Evolutionary conservation across 2,329 filamentous ascomycete species (phyloP), one percentile per base, ranked within the genome.

Genomic region (Myriangium duriaei): DNA sequence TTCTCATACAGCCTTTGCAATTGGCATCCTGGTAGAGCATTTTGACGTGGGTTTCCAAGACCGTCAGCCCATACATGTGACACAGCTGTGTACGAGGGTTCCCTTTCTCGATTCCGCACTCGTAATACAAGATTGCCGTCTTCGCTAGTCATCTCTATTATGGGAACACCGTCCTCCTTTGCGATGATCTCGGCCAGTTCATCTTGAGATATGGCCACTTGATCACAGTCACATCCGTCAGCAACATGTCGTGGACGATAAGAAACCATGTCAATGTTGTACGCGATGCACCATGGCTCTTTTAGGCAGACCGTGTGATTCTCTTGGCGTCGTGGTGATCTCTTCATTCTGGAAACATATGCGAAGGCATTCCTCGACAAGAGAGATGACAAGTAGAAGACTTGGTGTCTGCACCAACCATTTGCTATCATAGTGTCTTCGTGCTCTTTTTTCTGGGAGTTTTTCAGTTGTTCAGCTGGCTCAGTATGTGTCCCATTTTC

Each of bases 41-140:
- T 40, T n/a, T 11, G 11, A 12, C 11, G 10, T 5, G 38, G 38
- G 24, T 35, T 40, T 10, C 32, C 38, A 15, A 40, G 9, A 12
- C 38, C 38, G 31, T 40, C 38, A 11, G 38, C 29, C 38, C 38
- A 40, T 14, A 40, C 32, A 18, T 40, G 38, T 10, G 29, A 32
- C 4, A 40, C 11, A n/a, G 38, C 32, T n/a, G 35, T 26, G 19
- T 40, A 40, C 28, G 21, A 17, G n/a, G 14, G 32, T 13, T 10
- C n/a, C 15, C 21, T 4, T n/a, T 15, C 18, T 9, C 37, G 29
- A 9, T 9, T 4, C 11, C 12, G 4, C 12, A 35, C 12, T 18
- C 11, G 26, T 5, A 35, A 26, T 10, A 14, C 5, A 4, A 35
- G 3, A 9, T 7, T 19, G 5, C 10, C 18, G 7, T 18, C 18